Base-by-base conservation (phyloP, 148 eudicot species). In the Fagopyrum homotropicum region DNA sequence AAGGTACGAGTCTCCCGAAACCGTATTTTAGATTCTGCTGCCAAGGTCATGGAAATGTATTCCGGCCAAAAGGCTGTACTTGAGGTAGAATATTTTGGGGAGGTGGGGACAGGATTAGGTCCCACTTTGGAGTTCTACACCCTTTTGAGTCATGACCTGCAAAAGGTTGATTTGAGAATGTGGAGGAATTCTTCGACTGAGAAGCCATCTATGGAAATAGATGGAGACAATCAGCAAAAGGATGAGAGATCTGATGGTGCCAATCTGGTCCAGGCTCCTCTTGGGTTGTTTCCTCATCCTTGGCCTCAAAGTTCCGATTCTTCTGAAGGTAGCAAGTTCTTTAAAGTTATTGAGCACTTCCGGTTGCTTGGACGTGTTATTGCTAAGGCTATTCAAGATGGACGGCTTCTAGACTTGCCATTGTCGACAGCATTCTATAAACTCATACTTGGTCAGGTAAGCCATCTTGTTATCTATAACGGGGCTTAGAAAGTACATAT, bases 321-420 rank as follows among this genome's bases (percentile, higher is more conserved):
- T 44, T 85, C 90, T 60, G 97, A 88, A 44, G 91, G 94, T 70
- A 85, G 90, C 81, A 88, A 81, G 76, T 84, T 95, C 63, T 80
- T 72, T 43, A 90, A 92, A 81, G 91, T 78, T 1, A 78, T 86
- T 43, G 98, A 92, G 48, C 80, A 96, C 83, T 96, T 89, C 77
- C 84, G 93, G 64, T 81, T 96, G 74, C 88, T 96, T 81, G 99
- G 99, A 45, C 83, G 98, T 72, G 97, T 96, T 45, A 89, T 90
- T 88, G 99, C 99, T 40, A 96, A 96, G 86, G 99, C 99, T 82
- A 91, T 96, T 80, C 99, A 96, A 84, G 99, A 96, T 86, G 99
- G 97, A 69, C 86, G 99, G 75, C 91, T 96, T 76, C 81, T 96
- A 82, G 99, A 96, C 79, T 77, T 96, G 26, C 89, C 97, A 9